A percentile compares a stretch with the other conserved stretches of the same genome.
Evolutionary conservation across 805 yeast genomes (phyloP).

Genomic region (Saturnispora bothae): DNA sequence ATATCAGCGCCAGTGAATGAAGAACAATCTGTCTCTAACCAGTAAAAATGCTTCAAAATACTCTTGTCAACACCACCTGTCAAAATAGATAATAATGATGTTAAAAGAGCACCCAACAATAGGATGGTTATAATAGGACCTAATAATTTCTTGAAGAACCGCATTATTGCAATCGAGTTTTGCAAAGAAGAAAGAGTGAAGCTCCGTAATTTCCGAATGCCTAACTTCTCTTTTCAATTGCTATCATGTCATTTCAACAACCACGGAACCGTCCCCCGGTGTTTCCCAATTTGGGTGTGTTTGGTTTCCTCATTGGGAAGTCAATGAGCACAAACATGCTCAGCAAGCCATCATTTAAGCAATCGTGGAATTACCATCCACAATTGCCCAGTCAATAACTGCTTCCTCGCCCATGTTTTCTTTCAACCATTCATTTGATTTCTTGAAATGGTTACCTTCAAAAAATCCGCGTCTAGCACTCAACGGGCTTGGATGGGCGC

Average conservation of each 20-base stretch:
- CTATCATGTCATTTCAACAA: no score
- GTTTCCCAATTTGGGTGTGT: neutral
- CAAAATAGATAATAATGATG: slow-evolving; percentile 53
- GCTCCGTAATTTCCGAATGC: no score
- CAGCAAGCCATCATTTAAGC: neutral
- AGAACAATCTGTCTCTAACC: slow-evolving; percentile 69
- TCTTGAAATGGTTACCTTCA: slow-evolving; percentile 59
- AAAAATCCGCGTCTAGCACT: slow-evolving; percentile 87
- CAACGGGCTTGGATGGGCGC: slow-evolving; percentile 93
- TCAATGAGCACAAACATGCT: neutral
- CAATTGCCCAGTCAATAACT: slow-evolving; percentile 20
- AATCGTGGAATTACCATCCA: slow-evolving; percentile 7
- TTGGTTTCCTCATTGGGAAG: slow-evolving; percentile 2
- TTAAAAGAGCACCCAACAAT: slow-evolving; percentile 33
- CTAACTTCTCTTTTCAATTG: no score
- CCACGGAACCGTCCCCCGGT: neutral
- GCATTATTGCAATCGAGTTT: no score
- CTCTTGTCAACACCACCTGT: slow-evolving; percentile 48
- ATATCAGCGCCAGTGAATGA: slow-evolving; percentile 37
- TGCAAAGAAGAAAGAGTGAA: no score
- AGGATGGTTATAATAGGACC: slow-evolving; percentile 9
- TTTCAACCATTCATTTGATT: slow-evolving; percentile 69
- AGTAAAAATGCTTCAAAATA: slow-evolving; percentile 53
- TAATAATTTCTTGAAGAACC: neutral
- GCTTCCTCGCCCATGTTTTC: slow-evolving; percentile 27